Conservation (phyloP, 176 grass and related monocot genomes). For the Avena sativa region DNA sequence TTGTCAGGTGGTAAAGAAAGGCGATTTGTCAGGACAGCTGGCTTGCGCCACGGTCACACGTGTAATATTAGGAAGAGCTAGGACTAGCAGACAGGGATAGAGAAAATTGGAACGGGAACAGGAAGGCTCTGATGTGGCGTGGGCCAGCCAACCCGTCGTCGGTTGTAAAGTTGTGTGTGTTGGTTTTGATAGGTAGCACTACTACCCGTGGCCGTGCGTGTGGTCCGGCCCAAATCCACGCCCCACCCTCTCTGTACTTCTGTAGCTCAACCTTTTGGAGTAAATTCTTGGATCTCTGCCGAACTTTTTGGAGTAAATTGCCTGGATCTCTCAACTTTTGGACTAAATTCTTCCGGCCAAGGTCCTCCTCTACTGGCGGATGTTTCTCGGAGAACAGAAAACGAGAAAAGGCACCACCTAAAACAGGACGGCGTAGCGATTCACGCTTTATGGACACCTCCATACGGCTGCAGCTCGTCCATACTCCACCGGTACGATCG, state of each 20-base stretch:
- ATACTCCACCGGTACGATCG: too few relatives aligned
- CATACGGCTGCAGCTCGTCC: too few relatives aligned
- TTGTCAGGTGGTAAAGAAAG: too few relatives aligned
- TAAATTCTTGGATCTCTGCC: not conserved
- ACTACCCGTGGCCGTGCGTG: too few relatives aligned
- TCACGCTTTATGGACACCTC: too few relatives aligned
- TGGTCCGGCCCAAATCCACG: conserved; percentile 13
- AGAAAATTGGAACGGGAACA: not conserved
- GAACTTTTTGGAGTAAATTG: too few relatives aligned
- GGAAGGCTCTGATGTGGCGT: not conserved
- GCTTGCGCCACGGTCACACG: too few relatives aligned
- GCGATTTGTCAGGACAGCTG: too few relatives aligned
- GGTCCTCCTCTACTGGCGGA: not conserved
- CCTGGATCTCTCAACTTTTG: not conserved
- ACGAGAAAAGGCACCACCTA: not conserved
- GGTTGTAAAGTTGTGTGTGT: conserved; percentile 28
- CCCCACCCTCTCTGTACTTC: not conserved
- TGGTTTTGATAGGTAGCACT: not conserved
- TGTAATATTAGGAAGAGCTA: too few relatives aligned
- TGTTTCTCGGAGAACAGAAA: not conserved
- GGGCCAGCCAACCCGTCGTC: conserved; percentile 33
- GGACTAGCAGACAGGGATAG: too few relatives aligned
- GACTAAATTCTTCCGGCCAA: not conserved
- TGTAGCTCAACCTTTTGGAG: not conserved
- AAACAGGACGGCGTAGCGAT: too few relatives aligned